Evolutionary conservation across 192 early-diverging fungal genomes (phyloP).

Genomic region (Spizellomyces sp.): DNA sequence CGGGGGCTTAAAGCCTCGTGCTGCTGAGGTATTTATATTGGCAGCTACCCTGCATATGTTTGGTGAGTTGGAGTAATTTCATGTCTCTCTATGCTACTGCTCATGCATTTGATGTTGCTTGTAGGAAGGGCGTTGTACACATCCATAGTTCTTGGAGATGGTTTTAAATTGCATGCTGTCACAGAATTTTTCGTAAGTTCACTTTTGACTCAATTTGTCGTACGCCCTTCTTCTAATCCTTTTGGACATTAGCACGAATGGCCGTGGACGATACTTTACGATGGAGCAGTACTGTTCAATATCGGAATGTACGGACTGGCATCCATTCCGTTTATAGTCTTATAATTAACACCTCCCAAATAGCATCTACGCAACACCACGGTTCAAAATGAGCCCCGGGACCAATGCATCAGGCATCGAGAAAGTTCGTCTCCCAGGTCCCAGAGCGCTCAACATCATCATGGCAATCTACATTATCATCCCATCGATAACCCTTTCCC

Average conservation of each 20-base stretch:
- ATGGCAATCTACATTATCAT: background rate
- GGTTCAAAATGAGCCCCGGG: background rate
- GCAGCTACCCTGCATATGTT: background rate
- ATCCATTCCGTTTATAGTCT: no score
- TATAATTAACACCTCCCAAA: no score
- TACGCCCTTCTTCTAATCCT: no score
- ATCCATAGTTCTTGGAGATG: background rate
- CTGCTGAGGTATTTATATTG: constrained; percentile 5
- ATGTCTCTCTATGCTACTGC: no score
- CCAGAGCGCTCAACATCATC: background rate
- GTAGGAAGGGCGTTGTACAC: constrained; percentile 9
- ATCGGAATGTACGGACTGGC: background rate
- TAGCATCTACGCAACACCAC: constrained; percentile 9
- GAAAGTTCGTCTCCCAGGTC: background rate
- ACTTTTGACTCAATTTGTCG: no score
- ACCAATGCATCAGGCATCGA: background rate
- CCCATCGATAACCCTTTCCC: background rate
- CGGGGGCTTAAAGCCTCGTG: constrained; percentile 3
- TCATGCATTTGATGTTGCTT: background rate
- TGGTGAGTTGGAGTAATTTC: background rate
- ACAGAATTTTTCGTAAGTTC: constrained; percentile 1
- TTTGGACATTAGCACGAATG: background rate
- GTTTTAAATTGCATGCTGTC: background rate
- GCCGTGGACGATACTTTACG: constrained; percentile 5
- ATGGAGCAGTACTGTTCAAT: background rate